Conservation (phyloP, 2,329 filamentous ascomycete species). For the Aspergillus pseudoviridinutans region DNA sequence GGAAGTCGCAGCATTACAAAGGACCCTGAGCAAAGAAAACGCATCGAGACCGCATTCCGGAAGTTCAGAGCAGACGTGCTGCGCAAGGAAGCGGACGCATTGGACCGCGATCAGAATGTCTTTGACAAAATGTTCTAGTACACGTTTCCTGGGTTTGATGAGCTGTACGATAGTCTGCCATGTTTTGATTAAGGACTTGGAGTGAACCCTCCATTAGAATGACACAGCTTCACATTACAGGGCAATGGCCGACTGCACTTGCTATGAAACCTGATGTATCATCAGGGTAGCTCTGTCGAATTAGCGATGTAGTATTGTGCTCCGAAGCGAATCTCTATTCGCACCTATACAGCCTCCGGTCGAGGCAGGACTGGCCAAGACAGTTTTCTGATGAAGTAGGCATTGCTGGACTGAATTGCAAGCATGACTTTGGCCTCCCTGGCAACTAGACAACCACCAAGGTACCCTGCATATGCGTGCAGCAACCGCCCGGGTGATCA, state of each 20-base stretch:
- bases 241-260: neutral
- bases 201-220: neutral
- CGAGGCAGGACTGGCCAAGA: too few relatives aligned
- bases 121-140: conserved; percentile 23
- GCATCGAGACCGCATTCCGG: conserved; percentile 62
- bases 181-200: neutral
- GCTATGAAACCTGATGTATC: neutral
- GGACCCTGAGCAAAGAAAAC: conserved; percentile 51
- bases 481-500: too few relatives aligned
- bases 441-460: too few relatives aligned
- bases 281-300: neutral
- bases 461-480: too few relatives aligned
- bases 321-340: neutral
- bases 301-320: neutral
- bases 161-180: neutral
- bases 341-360: too few relatives aligned
- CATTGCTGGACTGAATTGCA: too few relatives aligned
- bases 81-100: conserved; percentile 52
- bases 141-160: neutral
- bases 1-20: conserved; percentile 51
- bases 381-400: too few relatives aligned
- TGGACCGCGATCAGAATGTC: conserved; percentile 45
- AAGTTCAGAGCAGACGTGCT: conserved; percentile 62
- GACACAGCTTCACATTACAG: neutral
- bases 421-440: too few relatives aligned